Evolutionary conservation across 257 asterid species (phyloP).

Genomic region (Knoxia roxburghii): DNA sequence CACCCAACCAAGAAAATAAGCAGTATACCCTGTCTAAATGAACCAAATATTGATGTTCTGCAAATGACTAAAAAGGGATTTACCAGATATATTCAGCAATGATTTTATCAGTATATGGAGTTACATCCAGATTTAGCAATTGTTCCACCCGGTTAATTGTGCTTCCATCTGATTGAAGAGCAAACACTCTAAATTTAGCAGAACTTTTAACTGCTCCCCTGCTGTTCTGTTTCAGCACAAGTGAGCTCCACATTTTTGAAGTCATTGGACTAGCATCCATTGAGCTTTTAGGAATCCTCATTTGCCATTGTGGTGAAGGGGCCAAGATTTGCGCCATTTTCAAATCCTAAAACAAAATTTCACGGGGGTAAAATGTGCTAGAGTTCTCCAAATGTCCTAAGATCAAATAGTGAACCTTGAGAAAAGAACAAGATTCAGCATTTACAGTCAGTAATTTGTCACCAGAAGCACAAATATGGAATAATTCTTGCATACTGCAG

Average conservation of each 20-base stretch:
- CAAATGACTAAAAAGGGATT: neutral
- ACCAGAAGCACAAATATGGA: neutral
- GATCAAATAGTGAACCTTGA: neutral
- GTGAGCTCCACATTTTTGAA: slow-evolving; percentile 68
- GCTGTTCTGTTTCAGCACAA: slow-evolving; percentile 65
- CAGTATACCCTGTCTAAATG: neutral
- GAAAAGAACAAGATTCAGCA: neutral
- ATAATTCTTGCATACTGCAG: neutral
- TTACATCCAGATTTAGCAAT: slow-evolving; percentile 72
- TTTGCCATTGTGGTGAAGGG: slow-evolving; percentile 95
- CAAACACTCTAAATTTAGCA: slow-evolving; percentile 58
- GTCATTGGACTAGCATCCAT: slow-evolving; percentile 49
- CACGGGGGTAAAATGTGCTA: slow-evolving; percentile 10
- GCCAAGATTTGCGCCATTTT: slow-evolving; percentile 94
- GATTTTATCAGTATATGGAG: slow-evolving; percentile 80
- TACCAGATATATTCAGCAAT: slow-evolving; percentile 97
- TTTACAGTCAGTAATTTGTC: neutral
- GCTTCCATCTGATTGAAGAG: slow-evolving; percentile 51
- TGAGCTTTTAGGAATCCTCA: slow-evolving; percentile 58
- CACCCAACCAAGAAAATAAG: neutral
- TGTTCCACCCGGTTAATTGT: slow-evolving; percentile 83
- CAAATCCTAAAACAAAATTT: slow-evolving; percentile 24
- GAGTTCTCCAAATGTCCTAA: neutral
- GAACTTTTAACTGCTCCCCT: slow-evolving; percentile 44
- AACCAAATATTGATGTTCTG: neutral